Evolutionary conservation across 208 protist genomes (phyloP).

Genomic region (Trypanosomatidae sp.): DNA sequence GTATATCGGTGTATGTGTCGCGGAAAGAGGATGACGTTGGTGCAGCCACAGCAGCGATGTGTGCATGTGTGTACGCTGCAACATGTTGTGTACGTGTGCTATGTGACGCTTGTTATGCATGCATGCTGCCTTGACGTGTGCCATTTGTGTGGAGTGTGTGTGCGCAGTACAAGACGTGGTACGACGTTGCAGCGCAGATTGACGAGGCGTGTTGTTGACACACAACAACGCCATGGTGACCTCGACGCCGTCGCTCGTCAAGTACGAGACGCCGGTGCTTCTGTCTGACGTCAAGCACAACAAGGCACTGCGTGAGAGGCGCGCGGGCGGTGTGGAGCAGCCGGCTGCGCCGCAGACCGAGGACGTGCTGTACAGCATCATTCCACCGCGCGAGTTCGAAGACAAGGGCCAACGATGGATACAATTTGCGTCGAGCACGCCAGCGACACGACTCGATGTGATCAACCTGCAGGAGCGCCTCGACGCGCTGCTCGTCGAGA

Average conservation of each 20-base stretch:
- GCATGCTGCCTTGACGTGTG: too few relatives aligned
- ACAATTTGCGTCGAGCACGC: constrained; percentile 81
- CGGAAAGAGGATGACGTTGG: too few relatives aligned
- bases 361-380: constrained; percentile 86
- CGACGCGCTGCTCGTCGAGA: constrained; percentile 87
- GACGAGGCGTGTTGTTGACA: too few relatives aligned
- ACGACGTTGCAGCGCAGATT: too few relatives aligned
- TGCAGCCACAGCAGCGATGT: too few relatives aligned
- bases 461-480: constrained; percentile 91
- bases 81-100: too few relatives aligned
- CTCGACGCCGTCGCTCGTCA: constrained; percentile 50
- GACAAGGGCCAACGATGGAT: constrained; percentile 72
- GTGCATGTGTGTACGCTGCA: too few relatives aligned
- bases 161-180: too few relatives aligned
- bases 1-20: too few relatives aligned
- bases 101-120: too few relatives aligned
- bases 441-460: constrained; percentile 83
- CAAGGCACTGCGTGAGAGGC: constrained; percentile 34
- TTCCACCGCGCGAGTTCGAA: constrained; percentile 85
- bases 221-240: too few relatives aligned
- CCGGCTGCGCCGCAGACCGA: constrained; percentile 43
- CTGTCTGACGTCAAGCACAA: constrained; percentile 68
- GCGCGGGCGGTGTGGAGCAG: constrained; percentile 1
- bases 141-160: too few relatives aligned
- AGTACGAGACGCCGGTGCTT: constrained; percentile 84